Evolutionary conservation across 2,329 filamentous ascomycete species (phyloP).

Genomic region (Knufia fluminis): DNA sequence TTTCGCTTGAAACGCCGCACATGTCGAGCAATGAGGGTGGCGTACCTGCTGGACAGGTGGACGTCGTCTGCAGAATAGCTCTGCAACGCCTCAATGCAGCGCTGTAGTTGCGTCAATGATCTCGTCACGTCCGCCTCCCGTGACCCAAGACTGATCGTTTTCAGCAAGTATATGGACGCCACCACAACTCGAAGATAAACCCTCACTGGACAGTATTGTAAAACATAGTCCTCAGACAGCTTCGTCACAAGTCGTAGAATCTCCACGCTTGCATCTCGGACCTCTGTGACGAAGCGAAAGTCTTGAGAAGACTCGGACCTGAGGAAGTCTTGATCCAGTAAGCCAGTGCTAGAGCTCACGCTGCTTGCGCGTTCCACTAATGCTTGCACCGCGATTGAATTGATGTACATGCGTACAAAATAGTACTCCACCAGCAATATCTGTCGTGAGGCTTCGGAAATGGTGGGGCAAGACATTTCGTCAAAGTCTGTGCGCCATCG

Average conservation of each 20-base stretch:
- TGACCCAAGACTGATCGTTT: slow-evolving; percentile 1
- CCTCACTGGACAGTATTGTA: slow-evolving; percentile 46
- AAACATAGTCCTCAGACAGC: slow-evolving; percentile 36
- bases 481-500: slow-evolving; percentile 27
- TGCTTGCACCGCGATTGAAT: slow-evolving; percentile 46
- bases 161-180: slow-evolving; percentile 3
- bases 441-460: slow-evolving; percentile 35
- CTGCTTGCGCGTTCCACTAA: slow-evolving; percentile 44
- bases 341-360: not conserved
- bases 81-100: slow-evolving; percentile 40
- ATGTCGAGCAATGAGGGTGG: slow-evolving; percentile 40
- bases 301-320: slow-evolving; percentile 26
- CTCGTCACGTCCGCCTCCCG: slow-evolving; percentile 35
- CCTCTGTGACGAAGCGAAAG: slow-evolving; percentile 48
- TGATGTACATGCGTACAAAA: slow-evolving; percentile 37
- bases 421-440: slow-evolving; percentile 47
- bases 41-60: slow-evolving; percentile 43
- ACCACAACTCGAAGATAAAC: slow-evolving; percentile 35
- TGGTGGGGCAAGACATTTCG: slow-evolving; percentile 20
- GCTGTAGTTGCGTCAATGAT: slow-evolving; percentile 40
- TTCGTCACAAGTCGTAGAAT: slow-evolving; percentile 43
- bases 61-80: slow-evolving; percentile 44
- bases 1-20: slow-evolving; percentile 33
- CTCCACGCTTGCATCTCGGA: slow-evolving; percentile 45
- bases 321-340: not conserved